These are phyloP conservation scores for Amanita exitialis DNA, from an alignment of 768 basidiomycete species.

Conservation along the genomic window DNA sequence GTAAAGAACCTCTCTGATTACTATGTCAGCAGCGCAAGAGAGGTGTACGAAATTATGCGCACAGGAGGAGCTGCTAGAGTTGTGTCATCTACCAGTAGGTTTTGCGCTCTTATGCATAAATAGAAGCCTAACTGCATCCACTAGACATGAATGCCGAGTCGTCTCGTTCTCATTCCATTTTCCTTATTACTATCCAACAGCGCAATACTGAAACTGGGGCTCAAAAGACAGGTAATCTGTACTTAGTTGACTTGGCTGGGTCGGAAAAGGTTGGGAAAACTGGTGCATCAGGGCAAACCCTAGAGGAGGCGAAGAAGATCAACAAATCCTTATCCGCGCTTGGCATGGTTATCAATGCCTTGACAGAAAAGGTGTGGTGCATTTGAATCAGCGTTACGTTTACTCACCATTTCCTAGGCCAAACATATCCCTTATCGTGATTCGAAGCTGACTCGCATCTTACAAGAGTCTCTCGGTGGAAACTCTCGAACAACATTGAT, in stretches of 20 bases:
- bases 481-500: conserved; percentile 95
- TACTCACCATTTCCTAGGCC: conserved; percentile 38
- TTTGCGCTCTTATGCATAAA: neutral
- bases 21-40: conserved; percentile 91
- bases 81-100: conserved; percentile 88
- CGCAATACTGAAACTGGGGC: conserved; percentile 94
- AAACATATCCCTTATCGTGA: conserved; percentile 98
- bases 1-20: conserved; percentile 97
- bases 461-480: conserved; percentile 97
- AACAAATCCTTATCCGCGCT: conserved; percentile 97
- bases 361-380: conserved; percentile 82
- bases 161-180: conserved; percentile 98
- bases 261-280: conserved; percentile 99
- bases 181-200: conserved; percentile 95
- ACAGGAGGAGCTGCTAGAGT: conserved; percentile 88
- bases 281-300: conserved; percentile 95
- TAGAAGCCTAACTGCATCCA: neutral
- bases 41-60: conserved; percentile 99
- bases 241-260: conserved; percentile 96
- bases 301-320: conserved; percentile 99
- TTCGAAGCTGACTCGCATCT: conserved; percentile 95
- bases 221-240: conserved; percentile 93
- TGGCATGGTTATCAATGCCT: conserved; percentile 98
- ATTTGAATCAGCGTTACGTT: neutral
- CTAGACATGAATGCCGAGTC: conserved; percentile 99